Conservation (phyloP, 495 filamentous ascomycete species). For the Aspergillus nidulans region DNA sequence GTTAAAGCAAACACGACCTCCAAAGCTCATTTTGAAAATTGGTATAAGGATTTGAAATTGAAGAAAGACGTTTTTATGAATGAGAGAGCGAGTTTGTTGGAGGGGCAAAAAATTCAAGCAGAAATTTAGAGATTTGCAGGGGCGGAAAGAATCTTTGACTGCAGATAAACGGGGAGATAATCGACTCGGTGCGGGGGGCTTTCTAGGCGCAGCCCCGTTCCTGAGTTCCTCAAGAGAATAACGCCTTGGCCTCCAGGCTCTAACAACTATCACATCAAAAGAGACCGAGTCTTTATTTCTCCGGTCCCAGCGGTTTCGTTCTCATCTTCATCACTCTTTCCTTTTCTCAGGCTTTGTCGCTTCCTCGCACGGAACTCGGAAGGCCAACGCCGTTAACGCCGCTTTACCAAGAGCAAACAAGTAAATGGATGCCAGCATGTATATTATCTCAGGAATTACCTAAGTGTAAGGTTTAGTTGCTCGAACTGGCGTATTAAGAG, state of each 20-base stretch:
- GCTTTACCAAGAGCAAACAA: neutral
- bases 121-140: slow-evolving; percentile 20
- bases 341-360: neutral
- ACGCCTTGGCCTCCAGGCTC: neutral
- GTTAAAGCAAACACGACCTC: slow-evolving; percentile 73
- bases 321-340: neutral
- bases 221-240: slow-evolving; percentile 11
- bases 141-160: slow-evolving; percentile 15
- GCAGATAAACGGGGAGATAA: slow-evolving; percentile 19
- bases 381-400: neutral
- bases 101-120: slow-evolving; percentile 17
- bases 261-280: no score
- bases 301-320: no score
- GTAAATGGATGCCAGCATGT: neutral
- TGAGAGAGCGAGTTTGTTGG: neutral
- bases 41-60: slow-evolving; percentile 1
- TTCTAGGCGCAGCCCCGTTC: slow-evolving; percentile 22
- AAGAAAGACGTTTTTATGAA: slow-evolving; percentile 7
- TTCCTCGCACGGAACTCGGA: neutral
- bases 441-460: neutral
- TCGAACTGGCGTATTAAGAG: neutral
- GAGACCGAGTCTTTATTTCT: no score
- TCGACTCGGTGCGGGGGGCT: slow-evolving; percentile 27
- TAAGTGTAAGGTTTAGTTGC: neutral
- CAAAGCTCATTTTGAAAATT: slow-evolving; percentile 44